phyloP scores from a whole-genome alignment of 345 rosid species.

The Hirschfeldia incana region DNA sequence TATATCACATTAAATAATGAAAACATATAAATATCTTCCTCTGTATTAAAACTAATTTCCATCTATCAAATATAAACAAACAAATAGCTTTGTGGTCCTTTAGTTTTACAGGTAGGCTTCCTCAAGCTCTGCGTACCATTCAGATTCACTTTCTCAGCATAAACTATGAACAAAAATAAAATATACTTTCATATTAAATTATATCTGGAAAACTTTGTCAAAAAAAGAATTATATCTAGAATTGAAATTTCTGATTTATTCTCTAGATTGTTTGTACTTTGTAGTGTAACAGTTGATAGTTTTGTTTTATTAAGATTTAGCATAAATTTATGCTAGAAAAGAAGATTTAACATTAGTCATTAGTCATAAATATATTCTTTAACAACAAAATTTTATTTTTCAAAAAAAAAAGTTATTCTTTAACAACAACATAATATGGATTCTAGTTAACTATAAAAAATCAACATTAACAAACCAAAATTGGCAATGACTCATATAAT shows the following conservation, averaged over 20 bases:
- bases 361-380: neutral
- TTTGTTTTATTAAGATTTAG: no score
- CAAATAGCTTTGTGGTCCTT: neutral
- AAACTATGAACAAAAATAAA: neutral
- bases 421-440: neutral
- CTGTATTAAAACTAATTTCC: neutral
- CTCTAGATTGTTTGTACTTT: no score
- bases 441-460: neutral
- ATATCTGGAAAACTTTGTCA: no score
- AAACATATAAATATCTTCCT: neutral
- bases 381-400: neutral
- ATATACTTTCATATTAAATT: no score
- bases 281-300: no score
- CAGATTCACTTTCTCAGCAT: neutral
- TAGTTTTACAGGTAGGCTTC: conserved; percentile 1
- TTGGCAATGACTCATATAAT: neutral
- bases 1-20: neutral
- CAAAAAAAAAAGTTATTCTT: neutral
- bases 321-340: no score
- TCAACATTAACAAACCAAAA: neutral
- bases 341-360: neutral
- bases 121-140: neutral
- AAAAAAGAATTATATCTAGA: no score
- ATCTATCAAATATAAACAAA: neutral
- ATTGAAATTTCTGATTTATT: no score